Percentiles rank a stretch among this genome's conserved stretches.
Evolutionary conservation across 306 rosid species (phyloP).

Genomic region (Cicer cuneatum): DNA sequence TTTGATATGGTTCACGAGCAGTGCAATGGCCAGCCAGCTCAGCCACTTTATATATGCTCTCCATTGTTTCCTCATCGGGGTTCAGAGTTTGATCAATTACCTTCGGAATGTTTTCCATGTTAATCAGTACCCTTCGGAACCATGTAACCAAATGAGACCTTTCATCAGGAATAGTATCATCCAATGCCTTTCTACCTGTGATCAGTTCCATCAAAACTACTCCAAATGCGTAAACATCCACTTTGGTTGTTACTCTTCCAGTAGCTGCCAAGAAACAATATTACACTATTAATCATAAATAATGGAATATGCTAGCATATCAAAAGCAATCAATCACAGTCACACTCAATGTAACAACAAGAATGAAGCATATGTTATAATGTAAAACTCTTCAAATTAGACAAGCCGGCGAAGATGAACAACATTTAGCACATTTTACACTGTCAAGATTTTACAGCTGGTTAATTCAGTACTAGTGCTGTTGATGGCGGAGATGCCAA

Average conservation of each 20-base stretch:
- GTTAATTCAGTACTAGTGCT: neutral
- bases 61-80: slow-evolving; percentile 89
- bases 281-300: neutral
- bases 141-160: slow-evolving; percentile 84
- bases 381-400: slow-evolving; percentile 19
- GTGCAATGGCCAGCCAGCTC: slow-evolving; percentile 90
- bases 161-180: slow-evolving; percentile 78
- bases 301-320: neutral
- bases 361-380: slow-evolving; percentile 9
- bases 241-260: slow-evolving; percentile 94
- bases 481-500: too few species aligned
- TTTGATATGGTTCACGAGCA: slow-evolving; percentile 86
- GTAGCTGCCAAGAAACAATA: slow-evolving; percentile 65
- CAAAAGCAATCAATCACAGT: slow-evolving; percentile 25
- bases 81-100: slow-evolving; percentile 73
- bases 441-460: slow-evolving; percentile 1
- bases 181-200: slow-evolving; percentile 82
- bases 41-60: slow-evolving; percentile 85
- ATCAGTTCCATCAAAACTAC: slow-evolving; percentile 88
- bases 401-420: neutral
- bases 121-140: slow-evolving; percentile 80
- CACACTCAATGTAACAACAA: slow-evolving; percentile 13
- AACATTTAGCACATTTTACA: slow-evolving; percentile 11
- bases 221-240: slow-evolving; percentile 89
- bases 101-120: slow-evolving; percentile 89